Evolutionary conservation across 1,139 yeast species (phyloP).

Genomic region (Blastobotrys ciferrii): DNA sequence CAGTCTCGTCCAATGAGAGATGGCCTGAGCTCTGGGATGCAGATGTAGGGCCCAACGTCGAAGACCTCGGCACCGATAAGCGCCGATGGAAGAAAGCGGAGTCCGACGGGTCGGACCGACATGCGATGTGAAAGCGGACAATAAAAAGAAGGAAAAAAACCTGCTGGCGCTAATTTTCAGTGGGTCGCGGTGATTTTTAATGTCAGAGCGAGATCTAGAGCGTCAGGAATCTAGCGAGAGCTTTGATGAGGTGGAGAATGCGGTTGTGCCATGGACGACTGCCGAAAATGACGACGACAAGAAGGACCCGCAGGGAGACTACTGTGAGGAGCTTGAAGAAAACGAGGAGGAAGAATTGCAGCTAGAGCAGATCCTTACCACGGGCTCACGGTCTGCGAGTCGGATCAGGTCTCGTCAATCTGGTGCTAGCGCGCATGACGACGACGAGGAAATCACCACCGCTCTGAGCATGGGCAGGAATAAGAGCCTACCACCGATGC

Average conservation of each 20-base stretch:
- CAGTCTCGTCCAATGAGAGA: too few species aligned
- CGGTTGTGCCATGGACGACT: conserved; percentile 1
- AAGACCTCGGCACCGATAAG: too few species aligned
- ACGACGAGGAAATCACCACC: neutral
- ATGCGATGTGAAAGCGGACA: too few species aligned
- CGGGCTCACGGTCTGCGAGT: conserved; percentile 1
- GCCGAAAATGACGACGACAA: too few species aligned
- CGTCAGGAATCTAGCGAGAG: neutral
- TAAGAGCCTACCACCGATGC: conserved; percentile 1
- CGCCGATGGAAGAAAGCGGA: too few species aligned
- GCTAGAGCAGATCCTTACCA: conserved; percentile 3
- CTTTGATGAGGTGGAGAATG: neutral
- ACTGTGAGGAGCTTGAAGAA: conserved; percentile 1
- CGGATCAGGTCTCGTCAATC: neutral
- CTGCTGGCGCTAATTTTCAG: too few species aligned
- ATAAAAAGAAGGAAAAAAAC: too few species aligned
- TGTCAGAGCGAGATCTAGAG: neutral
- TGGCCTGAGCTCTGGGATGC: too few species aligned
- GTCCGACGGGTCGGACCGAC: too few species aligned
- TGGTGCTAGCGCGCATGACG: neutral
- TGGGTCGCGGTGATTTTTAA: too few species aligned
- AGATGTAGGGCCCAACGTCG: too few species aligned
- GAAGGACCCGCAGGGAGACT: neutral
- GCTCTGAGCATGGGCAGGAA: neutral
- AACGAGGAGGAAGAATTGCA: conserved; percentile 4